phyloP scores from a whole-genome alignment of 306 rosid genomes.

The Mimosa bimucronata region DNA sequence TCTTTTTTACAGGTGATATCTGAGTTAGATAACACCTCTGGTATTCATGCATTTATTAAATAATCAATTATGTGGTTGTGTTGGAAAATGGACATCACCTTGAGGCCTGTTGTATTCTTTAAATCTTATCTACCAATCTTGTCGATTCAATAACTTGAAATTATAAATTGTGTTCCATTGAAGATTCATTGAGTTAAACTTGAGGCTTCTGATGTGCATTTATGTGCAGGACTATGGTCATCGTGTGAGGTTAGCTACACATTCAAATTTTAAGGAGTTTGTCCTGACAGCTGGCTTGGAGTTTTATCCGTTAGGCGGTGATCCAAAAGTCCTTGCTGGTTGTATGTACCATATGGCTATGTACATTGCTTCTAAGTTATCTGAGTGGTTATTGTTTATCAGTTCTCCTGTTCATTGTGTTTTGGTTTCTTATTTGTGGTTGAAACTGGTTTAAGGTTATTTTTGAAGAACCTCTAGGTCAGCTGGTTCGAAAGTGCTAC shows the following conservation, averaged over 20 bases:
- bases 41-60: neutral
- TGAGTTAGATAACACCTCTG: neutral
- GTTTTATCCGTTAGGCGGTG: slow-evolving; percentile 97
- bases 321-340: slow-evolving; percentile 97
- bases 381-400: slow-evolving; percentile 28
- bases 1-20: neutral
- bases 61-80: neutral
- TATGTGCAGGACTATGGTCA: slow-evolving; percentile 95
- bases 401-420: neutral
- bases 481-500: neutral
- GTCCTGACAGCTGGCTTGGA: slow-evolving; percentile 98
- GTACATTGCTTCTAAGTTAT: slow-evolving; percentile 31
- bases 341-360: slow-evolving; percentile 76
- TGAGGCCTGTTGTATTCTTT: neutral
- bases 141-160: slow-evolving; percentile 13
- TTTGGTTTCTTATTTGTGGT: neutral
- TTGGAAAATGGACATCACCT: neutral
- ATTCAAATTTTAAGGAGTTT: slow-evolving; percentile 98
- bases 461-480: neutral
- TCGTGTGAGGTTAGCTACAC: slow-evolving; percentile 97
- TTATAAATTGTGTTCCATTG: slow-evolving; percentile 6
- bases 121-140: neutral
- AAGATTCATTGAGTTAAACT: slow-evolving; percentile 1
- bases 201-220: slow-evolving; percentile 17
- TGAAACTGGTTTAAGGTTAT: slow-evolving; percentile 1